Evolutionary conservation across 768 basidiomycete genomes (phyloP).

Genomic region (Leucocoprinus leucothites): DNA sequence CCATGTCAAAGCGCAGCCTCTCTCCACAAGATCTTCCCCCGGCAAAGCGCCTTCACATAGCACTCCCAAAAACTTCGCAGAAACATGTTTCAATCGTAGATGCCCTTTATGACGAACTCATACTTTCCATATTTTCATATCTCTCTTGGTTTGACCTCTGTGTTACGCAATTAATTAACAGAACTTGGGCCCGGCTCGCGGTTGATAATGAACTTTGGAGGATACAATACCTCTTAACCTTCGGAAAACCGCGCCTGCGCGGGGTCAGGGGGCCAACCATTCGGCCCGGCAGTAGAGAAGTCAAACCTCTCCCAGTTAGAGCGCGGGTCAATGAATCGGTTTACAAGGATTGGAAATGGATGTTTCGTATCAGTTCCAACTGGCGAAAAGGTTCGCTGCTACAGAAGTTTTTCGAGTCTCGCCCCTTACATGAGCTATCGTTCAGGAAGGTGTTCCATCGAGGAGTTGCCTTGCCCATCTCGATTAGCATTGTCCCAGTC

Average conservation of each 20-base stretch:
- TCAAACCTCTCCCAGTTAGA: conserved; percentile 57
- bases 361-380: conserved; percentile 82
- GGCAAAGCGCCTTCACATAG: conserved; percentile 51
- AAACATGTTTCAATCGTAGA: conserved; percentile 43
- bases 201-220: conserved; percentile 76
- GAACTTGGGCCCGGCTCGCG: conserved; percentile 65
- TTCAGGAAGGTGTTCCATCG: conserved; percentile 63
- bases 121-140: conserved; percentile 71
- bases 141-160: conserved; percentile 69
- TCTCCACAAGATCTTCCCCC: conserved; percentile 50
- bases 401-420: neutral
- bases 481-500: conserved; percentile 6
- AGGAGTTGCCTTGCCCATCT: conserved; percentile 23
- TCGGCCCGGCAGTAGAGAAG: conserved; percentile 53
- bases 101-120: conserved; percentile 71
- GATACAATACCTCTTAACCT: conserved; percentile 57
- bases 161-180: conserved; percentile 54
- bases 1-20: conserved; percentile 51
- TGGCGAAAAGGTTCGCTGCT: conserved; percentile 68
- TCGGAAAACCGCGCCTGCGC: conserved; percentile 64
- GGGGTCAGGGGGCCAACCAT: conserved; percentile 63
- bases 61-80: conserved; percentile 10
- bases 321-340: conserved; percentile 28
- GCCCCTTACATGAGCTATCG: conserved; percentile 3
- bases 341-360: conserved; percentile 75